phyloP scores from a whole-genome alignment of 1,284 basidiomycete genomes.

The Naganishia cerealis region DNA sequence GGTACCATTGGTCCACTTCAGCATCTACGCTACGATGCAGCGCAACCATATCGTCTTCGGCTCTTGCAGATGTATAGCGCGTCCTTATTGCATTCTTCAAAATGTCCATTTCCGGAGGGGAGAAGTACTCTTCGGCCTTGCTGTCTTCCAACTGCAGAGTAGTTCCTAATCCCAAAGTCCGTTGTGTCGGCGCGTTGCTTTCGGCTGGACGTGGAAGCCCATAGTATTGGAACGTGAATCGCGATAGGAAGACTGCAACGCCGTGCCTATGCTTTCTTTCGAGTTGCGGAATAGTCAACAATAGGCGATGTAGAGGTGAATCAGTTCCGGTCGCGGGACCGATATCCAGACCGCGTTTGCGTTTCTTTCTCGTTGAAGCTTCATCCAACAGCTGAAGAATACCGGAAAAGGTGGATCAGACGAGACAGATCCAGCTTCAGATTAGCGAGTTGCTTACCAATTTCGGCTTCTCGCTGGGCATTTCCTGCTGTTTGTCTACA shows the following conservation, averaged over 20 bases:
- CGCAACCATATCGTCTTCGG: conserved; percentile 1
- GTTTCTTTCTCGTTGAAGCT: conserved; percentile 2
- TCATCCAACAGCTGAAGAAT: neutral
- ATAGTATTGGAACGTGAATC: neutral
- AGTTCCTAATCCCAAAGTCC: neutral
- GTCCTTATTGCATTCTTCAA: neutral
- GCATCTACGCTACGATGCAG: neutral
- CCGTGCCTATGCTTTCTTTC: conserved; percentile 12
- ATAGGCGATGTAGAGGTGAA: neutral
- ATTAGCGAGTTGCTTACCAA: neutral
- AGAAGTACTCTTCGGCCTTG: neutral
- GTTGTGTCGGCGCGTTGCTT: neutral
- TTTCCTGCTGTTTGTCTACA: neutral
- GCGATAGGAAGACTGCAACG: neutral
- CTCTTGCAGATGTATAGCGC: conserved; percentile 1
- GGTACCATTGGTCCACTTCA: conserved; percentile 20
- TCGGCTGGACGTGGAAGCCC: neutral
- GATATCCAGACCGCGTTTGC: neutral
- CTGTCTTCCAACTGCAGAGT: neutral
- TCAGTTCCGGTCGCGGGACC: neutral
- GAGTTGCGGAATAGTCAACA: conserved; percentile 13
- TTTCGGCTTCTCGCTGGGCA: neutral
- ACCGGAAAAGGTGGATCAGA: neutral
- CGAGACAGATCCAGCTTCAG: neutral
- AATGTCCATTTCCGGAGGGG: neutral